A percentile compares a stretch with the other conserved stretches of the same genome.
Conservation (phyloP, 257 asterid species). For the Echites panduratus region DNA sequence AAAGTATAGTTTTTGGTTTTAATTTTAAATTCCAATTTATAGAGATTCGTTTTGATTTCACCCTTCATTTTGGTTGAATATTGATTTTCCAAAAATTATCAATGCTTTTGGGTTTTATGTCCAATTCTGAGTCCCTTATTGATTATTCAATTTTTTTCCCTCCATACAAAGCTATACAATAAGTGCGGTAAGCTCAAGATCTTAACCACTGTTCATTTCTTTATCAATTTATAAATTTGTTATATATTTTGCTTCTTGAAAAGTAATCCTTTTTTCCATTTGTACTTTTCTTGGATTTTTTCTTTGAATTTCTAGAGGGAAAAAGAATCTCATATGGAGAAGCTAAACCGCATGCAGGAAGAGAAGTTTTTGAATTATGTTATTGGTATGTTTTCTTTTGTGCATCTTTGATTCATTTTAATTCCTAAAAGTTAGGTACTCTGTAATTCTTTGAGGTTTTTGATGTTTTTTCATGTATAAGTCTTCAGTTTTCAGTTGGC, state of each 20-base stretch:
- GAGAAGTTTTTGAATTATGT: constrained; percentile 51
- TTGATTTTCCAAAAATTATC: background rate
- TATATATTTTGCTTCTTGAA: background rate
- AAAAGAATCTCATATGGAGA: constrained; percentile 53
- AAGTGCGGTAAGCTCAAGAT: constrained; percentile 68
- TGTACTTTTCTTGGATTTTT: constrained; percentile 4
- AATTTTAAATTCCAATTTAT: background rate
- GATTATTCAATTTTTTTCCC: background rate
- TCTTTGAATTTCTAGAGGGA: constrained; percentile 32
- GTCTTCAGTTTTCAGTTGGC: background rate
- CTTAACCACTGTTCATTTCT: background rate
- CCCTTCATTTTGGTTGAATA: background rate
- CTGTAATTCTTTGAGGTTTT: background rate
- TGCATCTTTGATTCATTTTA: background rate
- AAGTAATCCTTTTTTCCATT: background rate
- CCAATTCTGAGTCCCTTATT: background rate
- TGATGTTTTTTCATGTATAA: background rate
- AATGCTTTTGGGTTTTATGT: background rate
- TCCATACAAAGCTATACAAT: constrained; percentile 60
- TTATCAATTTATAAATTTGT: background rate
- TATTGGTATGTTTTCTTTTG: constrained; percentile 31
- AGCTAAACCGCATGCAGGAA: constrained; percentile 64
- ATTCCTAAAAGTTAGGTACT: background rate
- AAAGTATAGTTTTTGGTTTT: background rate
- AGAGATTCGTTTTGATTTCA: background rate